These are phyloP conservation scores for Dendrobium huoshanense DNA, from an alignment of 106 monocot genomes.

Conservation along the genomic window DNA sequence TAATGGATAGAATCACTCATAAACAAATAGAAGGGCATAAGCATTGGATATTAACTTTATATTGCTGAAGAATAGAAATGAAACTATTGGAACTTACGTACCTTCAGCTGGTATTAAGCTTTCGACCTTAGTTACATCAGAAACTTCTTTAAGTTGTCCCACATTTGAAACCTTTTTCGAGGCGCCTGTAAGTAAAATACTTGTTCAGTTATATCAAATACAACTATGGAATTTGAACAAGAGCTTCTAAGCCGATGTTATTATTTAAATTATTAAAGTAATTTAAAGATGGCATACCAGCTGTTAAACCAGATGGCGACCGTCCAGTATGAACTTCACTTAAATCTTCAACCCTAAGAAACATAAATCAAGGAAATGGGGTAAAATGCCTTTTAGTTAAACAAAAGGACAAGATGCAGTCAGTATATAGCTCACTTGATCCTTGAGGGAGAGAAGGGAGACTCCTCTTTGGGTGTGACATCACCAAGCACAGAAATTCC, in stretches of 20 bases:
- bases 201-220: neutral
- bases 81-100: neutral
- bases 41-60: neutral
- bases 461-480: constrained; percentile 67
- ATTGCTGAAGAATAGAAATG: neutral
- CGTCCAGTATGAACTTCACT: constrained; percentile 48
- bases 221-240: neutral
- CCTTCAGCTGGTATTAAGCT: constrained; percentile 23
- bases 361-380: constrained; percentile 9
- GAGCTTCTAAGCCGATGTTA: neutral
- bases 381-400: neutral
- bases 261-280: neutral
- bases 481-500: constrained; percentile 68
- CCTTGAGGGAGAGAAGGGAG: constrained; percentile 88
- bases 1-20: neutral
- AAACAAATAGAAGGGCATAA: neutral
- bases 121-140: constrained; percentile 59
- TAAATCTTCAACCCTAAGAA: constrained; percentile 67
- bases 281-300: constrained; percentile 33
- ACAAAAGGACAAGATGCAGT: constrained; percentile 4
- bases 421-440: constrained; percentile 60
- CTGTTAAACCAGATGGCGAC: constrained; percentile 52
- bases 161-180: constrained; percentile 67
- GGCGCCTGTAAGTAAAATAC: constrained; percentile 32
- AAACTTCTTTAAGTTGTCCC: constrained; percentile 53